phyloP scores from a whole-genome alignment of 305 asterid species.

The Andrographis paniculata region DNA sequence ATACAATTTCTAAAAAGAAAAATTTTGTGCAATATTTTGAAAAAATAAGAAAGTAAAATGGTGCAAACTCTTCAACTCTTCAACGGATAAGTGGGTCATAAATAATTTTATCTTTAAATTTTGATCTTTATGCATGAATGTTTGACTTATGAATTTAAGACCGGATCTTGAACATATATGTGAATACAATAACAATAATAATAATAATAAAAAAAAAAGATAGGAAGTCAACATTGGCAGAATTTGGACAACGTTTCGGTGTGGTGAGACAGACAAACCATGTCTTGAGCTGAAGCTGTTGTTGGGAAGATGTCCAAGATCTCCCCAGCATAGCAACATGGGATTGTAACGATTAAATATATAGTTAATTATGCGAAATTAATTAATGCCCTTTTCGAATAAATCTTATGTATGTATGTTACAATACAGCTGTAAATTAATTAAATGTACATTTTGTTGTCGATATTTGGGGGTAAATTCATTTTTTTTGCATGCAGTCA shows the following conservation, averaged over 20 bases:
- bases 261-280: constrained; percentile 17
- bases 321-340: background rate
- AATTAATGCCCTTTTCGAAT: too few species aligned
- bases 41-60: too few species aligned
- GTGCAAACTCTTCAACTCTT: too few species aligned
- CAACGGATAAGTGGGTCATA: too few species aligned
- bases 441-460: background rate
- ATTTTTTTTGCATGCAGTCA: constrained; percentile 29
- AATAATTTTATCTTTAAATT: too few species aligned
- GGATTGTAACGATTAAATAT: background rate
- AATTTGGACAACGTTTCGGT: too few species aligned
- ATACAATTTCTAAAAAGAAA: too few species aligned
- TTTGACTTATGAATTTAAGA: background rate
- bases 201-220: background rate
- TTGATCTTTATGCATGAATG: too few species aligned
- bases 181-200: too few species aligned
- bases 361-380: background rate
- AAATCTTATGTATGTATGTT: too few species aligned
- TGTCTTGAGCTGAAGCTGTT: constrained; percentile 26
- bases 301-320: constrained; percentile 24
- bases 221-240: constrained; percentile 19
- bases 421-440: background rate
- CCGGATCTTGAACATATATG: constrained; percentile 7
- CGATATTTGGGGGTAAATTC: background rate
- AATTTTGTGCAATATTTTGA: too few species aligned